Evolutionary conservation across 352 stramenopile genomes (phyloP), one percentile per base, ranked within the genome.

Genomic region (Phytophthora pistaciae): DNA sequence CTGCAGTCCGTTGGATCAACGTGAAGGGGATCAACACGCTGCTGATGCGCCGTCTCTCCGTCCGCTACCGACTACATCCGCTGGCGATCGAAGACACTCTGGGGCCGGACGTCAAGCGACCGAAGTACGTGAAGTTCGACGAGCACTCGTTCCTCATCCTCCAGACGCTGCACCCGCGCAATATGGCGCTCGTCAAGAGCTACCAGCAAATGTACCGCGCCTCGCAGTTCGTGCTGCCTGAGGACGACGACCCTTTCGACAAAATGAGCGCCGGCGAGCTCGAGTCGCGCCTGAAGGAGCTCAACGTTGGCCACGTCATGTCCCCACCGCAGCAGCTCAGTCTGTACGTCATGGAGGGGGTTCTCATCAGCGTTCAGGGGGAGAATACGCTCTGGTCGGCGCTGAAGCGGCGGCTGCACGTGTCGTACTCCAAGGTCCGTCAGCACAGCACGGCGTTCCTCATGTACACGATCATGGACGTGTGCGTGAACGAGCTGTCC

Each of bases 91-190:
- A 96, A 75, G 88, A 95, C 42, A 83, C 74, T 0, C 71, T 96
- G 13, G 81, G 93, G 16, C 66, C 88, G 0, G 87, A 91, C 27
- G 74, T 81, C 14, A 84, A 92, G 49, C 80, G 90, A 0, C 84
- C 86, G 25, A 96, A 96, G 67, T 93, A 93, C 67, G 90, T 95
- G 16, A 82, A 85, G 29, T 96, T 92, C 77, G 86, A 95, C 36
- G 90, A 93, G 25, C 90, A 96, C 64, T 85, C 84, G 55, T 91
- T 82, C 8, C 70, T 96, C 36, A 85, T 94, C 54, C 68, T 94
- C 7, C 83, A 91, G 53, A 87, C 78, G 0, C 60, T 92, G 42
- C 79, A 88, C 18, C 68, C 84, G 8, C 60, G 72, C 16, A 73
- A 91, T 23, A 52, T 82, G 50, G 70, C 61, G 14, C 74, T 77